A percentile compares a stretch with the other conserved stretches of the same genome.
These are phyloP conservation scores for Rosa persica DNA, from an alignment of 306 rosid genomes.

Conservation along the genomic window DNA sequence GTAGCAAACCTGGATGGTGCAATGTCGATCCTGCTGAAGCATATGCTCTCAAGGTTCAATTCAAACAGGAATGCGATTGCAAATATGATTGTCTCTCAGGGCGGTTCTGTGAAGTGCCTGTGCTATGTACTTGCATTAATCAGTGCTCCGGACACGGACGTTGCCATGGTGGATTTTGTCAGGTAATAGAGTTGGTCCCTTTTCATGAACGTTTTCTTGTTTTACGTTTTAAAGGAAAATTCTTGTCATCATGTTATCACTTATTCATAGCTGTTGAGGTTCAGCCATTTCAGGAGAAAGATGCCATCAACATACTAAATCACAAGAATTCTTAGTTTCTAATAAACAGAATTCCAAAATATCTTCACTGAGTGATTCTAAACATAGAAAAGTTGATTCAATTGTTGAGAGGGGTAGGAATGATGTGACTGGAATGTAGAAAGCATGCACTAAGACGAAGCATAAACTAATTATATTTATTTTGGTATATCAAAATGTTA, in stretches of 20 bases:
- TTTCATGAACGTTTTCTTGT: conserved; percentile 12
- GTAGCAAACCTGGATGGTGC: conserved; percentile 86
- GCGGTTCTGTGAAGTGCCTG: conserved; percentile 75
- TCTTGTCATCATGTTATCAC: conserved; percentile 19
- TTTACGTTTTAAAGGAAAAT: conserved; percentile 22
- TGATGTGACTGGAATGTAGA: neutral
- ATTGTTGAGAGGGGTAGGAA: neutral
- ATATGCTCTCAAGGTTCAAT: conserved; percentile 63
- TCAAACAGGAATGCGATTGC: conserved; percentile 91
- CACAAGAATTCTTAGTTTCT: neutral
- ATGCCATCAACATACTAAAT: neutral
- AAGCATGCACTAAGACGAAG: neutral
- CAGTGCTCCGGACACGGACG: conserved; percentile 88
- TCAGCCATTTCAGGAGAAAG: neutral
- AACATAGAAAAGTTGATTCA: neutral
- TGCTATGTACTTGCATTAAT: conserved; percentile 72
- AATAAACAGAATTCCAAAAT: neutral
- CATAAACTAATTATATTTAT: no score
- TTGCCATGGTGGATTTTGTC: conserved; percentile 92
- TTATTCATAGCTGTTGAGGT: neutral
- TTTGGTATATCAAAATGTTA: neutral
- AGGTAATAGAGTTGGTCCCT: conserved; percentile 45
- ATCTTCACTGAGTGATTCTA: neutral
- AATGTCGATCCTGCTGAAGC: conserved; percentile 87
- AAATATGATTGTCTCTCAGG: conserved; percentile 79